Evolutionary conservation across 345 rosid genomes (phyloP).

Genomic region (Excoecaria agallocha): DNA sequence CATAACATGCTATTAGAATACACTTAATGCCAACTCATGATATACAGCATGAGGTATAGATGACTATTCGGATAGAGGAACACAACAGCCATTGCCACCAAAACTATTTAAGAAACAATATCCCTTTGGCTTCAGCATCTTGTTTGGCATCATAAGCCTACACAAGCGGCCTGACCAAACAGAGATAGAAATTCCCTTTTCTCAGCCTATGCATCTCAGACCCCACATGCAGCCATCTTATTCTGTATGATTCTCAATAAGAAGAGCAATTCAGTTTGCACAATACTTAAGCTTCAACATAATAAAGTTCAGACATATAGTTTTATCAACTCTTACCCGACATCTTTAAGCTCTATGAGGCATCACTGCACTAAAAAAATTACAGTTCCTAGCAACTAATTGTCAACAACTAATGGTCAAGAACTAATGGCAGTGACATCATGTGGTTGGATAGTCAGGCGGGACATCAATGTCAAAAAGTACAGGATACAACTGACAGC

Average conservation of each 20-base stretch:
- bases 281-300: background rate
- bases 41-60: background rate
- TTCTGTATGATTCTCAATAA: background rate
- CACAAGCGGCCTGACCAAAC: background rate
- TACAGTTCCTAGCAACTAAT: background rate
- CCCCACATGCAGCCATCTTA: background rate
- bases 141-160: constrained; percentile 3
- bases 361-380: background rate
- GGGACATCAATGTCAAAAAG: background rate
- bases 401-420: too few relatives aligned
- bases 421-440: background rate
- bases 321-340: background rate
- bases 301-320: background rate
- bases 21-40: background rate
- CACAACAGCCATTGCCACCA: background rate
- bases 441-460: background rate
- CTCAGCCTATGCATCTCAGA: background rate
- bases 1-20: background rate
- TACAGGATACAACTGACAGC: background rate
- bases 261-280: background rate
- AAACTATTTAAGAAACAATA: background rate
- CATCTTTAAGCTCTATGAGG: background rate
- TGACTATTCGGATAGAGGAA: background rate
- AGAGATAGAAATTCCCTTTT: background rate
- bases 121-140: background rate